Evolutionary conservation across 2,329 filamentous ascomycete species (phyloP).

Genomic region (Epichloe bromicola): DNA sequence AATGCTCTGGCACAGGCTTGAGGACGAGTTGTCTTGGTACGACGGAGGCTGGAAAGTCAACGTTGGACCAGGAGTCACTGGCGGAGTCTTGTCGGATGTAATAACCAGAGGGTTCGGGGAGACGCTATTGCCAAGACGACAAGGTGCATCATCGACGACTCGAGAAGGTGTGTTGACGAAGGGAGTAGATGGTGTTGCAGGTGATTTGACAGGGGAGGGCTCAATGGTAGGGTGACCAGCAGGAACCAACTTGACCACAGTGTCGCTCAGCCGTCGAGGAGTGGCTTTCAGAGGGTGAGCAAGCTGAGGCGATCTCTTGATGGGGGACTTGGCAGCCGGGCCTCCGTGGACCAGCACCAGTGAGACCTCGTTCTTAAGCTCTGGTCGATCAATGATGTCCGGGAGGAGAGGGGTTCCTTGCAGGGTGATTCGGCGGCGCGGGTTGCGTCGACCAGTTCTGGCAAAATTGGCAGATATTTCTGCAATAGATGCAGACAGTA

Average conservation of each 20-base stretch:
- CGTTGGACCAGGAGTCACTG: not conserved
- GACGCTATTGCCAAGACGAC: not conserved
- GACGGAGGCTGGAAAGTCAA: not conserved
- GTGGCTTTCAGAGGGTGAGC: conserved; percentile 15
- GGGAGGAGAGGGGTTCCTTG: conserved; percentile 14
- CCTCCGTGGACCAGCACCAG: conserved; percentile 11
- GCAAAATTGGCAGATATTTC: conserved; percentile 12
- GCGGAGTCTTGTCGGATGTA: not conserved
- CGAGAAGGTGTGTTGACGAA: conserved; percentile 7
- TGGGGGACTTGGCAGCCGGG: conserved; percentile 16
- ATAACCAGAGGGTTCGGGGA: not conserved
- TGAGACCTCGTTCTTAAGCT: conserved; percentile 15
- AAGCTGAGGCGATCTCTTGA: conserved; percentile 17
- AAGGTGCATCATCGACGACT: not conserved
- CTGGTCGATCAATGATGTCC: conserved; percentile 17
- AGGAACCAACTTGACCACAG: conserved; percentile 18
- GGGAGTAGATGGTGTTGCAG: conserved; percentile 15
- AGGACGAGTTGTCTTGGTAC: not conserved
- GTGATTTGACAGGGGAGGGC: conserved; percentile 20
- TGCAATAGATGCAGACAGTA: conserved; percentile 15
- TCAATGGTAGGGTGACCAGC: conserved; percentile 11
- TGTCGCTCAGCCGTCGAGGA: conserved; percentile 15
- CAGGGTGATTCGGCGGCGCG: conserved; percentile 1
- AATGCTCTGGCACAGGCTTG: not conserved
- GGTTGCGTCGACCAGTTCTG: conserved; percentile 1